These are phyloP conservation scores for Pseudopithomyces maydicus DNA, from an alignment of 2,329 filamentous ascomycete species.

Conservation along the genomic window DNA sequence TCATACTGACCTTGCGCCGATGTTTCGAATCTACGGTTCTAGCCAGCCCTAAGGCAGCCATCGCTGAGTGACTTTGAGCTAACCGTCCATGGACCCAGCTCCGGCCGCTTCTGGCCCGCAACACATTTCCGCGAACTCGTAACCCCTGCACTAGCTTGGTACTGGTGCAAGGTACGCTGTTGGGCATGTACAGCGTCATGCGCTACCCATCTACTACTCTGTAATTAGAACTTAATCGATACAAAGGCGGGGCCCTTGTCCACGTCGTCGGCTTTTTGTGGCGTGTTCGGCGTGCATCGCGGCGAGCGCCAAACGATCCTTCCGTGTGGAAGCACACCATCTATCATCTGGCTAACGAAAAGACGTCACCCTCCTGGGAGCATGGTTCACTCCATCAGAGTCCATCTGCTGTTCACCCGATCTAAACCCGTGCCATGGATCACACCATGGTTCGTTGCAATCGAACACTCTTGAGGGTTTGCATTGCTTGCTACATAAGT, in stretches of 20 bases:
- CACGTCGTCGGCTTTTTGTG: neutral
- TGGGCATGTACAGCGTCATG: neutral
- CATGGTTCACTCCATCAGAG: too few relatives aligned
- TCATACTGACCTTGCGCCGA: neutral
- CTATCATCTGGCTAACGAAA: too few relatives aligned
- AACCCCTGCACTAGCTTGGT: constrained; percentile 1
- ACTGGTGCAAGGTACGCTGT: neutral
- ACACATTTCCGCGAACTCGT: neutral
- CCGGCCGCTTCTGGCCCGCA: neutral
- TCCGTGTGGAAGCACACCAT: neutral
- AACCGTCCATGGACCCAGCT: neutral
- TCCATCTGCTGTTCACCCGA: too few relatives aligned
- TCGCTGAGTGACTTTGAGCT: neutral
- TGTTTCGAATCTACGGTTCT: neutral
- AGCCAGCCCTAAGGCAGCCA: neutral
- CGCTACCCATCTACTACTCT: neutral
- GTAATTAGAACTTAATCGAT: neutral
- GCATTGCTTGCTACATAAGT: too few relatives aligned
- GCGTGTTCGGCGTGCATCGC: neutral
- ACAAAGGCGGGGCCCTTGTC: neutral
- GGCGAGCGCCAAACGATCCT: neutral
- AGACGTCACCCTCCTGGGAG: too few relatives aligned
- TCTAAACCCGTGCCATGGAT: too few relatives aligned
- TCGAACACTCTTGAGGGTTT: too few relatives aligned
- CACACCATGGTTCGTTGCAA: too few relatives aligned